Evolutionary conservation across 805 yeast genomes (phyloP).

Genomic region (Suhomyces faveliae): DNA sequence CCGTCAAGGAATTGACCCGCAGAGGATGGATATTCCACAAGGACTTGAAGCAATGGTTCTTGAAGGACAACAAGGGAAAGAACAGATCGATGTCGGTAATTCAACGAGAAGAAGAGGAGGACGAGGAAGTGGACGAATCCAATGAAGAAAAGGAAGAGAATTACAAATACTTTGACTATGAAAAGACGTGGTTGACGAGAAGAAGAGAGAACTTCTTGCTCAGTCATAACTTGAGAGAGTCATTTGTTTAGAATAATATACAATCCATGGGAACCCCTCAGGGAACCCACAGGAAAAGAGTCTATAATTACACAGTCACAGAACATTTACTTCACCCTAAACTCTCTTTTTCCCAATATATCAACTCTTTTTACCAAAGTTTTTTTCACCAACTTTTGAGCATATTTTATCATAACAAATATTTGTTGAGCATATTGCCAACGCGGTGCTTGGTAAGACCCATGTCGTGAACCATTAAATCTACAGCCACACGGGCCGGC

Average conservation of each 20-base stretch:
- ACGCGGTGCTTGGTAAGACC: no score
- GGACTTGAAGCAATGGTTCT: conserved; percentile 77
- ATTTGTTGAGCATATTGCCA: no score
- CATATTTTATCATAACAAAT: no score
- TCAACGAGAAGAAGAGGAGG: conserved; percentile 15
- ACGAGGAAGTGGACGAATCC: conserved; percentile 8
- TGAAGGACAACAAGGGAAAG: conserved; percentile 54
- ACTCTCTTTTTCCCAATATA: no score
- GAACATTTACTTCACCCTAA: no score
- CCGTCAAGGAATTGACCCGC: conserved; percentile 75
- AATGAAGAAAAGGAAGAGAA: conserved; percentile 43
- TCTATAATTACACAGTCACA: no score
- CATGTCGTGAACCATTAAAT: no score
- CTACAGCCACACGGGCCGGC: no score
- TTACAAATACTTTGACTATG: conserved; percentile 86
- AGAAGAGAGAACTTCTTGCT: conserved; percentile 42
- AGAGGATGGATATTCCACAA: conserved; percentile 83
- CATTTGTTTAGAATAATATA: neutral
- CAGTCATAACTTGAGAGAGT: conserved; percentile 28
- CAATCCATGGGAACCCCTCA: no score
- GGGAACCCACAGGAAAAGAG: no score
- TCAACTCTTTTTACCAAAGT: no score
- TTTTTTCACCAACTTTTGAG: no score
- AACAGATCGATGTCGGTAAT: conserved; percentile 24
- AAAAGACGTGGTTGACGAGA: conserved; percentile 52